Conservation (phyloP, 805 yeast species). For the Brettanomyces anomalus region DNA sequence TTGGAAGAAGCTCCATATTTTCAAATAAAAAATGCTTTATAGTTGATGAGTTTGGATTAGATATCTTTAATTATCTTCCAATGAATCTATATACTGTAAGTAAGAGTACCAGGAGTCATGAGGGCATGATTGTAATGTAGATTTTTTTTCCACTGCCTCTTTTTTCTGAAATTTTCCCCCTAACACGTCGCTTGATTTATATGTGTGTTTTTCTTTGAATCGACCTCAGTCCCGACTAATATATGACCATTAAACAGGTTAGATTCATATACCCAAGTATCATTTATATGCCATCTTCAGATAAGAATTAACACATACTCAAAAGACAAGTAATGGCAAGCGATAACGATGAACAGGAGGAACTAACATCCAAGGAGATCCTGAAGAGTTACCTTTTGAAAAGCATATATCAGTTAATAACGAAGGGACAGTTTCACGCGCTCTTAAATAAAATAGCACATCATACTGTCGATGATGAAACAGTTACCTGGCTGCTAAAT, state of each 20-base stretch:
- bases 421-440: slow-evolving; percentile 12
- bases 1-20: slow-evolving; percentile 33
- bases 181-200: no score
- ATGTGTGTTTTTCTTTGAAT: no score
- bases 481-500: slow-evolving; percentile 10
- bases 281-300: no score
- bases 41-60: no score
- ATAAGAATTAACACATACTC: not conserved
- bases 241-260: not conserved
- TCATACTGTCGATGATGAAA: slow-evolving; percentile 3
- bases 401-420: slow-evolving; percentile 15
- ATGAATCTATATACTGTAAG: no score
- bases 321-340: not conserved
- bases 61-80: no score
- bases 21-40: no score
- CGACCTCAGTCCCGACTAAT: no score
- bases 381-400: slow-evolving; percentile 16
- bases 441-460: slow-evolving; percentile 9
- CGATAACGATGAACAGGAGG: slow-evolving; percentile 1
- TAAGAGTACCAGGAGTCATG: no score
- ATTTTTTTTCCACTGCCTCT: not conserved
- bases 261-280: not conserved
- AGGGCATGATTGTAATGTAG: not conserved
- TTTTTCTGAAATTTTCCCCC: not conserved
- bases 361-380: slow-evolving; percentile 15